phyloP scores from a whole-genome alignment of 2,329 filamentous ascomycete genomes.

The Arthroderma sp. region DNA sequence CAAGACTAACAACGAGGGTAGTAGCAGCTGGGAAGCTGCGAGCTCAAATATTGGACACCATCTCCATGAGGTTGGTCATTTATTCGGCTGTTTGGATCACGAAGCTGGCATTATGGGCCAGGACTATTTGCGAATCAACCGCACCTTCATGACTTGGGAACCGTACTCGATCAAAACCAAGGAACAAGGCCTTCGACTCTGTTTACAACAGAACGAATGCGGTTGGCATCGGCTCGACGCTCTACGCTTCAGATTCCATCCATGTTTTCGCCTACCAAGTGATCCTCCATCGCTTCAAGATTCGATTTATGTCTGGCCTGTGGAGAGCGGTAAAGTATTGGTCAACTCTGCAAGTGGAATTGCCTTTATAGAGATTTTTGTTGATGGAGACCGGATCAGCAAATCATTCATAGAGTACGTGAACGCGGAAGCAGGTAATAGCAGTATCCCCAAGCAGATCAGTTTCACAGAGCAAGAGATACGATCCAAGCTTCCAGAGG shows the following conservation, averaged over 20 bases:
- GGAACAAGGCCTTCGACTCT: constrained; percentile 60
- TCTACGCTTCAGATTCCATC: constrained; percentile 78
- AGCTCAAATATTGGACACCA: constrained; percentile 90
- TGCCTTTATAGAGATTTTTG: constrained; percentile 70
- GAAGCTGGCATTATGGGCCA: constrained; percentile 84
- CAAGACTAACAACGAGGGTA: constrained; percentile 75
- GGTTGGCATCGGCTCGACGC: constrained; percentile 82
- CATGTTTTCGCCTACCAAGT: constrained; percentile 72
- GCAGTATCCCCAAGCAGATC: constrained; percentile 54
- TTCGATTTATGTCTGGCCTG: constrained; percentile 73
- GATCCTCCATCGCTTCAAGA: constrained; percentile 56
- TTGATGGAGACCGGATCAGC: constrained; percentile 67
- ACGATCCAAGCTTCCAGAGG: constrained; percentile 55
- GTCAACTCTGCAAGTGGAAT: constrained; percentile 70
- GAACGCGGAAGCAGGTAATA: constrained; percentile 44
- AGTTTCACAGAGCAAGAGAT: constrained; percentile 62
- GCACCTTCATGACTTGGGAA: constrained; percentile 68
- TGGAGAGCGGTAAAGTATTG: constrained; percentile 63
- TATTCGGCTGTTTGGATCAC: constrained; percentile 82
- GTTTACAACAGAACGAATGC: constrained; percentile 69
- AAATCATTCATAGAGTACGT: constrained; percentile 70
- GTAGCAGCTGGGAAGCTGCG: constrained; percentile 89
- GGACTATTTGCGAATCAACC: constrained; percentile 73
- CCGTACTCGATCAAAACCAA: constrained; percentile 79
- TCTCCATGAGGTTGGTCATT: constrained; percentile 76